These are phyloP conservation scores for Schwanniomyces occidentalis DNA, from an alignment of 805 yeast species.

Conservation along the genomic window DNA sequence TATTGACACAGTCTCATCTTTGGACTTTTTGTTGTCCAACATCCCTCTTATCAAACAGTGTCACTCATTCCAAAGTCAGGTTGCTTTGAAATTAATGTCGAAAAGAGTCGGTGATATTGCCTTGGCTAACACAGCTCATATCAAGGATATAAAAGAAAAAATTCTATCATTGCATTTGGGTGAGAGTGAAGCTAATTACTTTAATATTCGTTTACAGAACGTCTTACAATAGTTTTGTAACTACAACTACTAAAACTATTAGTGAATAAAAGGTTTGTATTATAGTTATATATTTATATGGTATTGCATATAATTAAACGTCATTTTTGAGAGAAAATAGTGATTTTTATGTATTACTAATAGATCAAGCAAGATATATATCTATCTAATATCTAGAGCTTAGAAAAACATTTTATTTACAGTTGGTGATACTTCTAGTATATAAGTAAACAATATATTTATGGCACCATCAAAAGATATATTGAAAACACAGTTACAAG, in stretches of 20 bases:
- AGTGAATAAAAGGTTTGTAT: too few species aligned
- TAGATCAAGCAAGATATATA: too few species aligned
- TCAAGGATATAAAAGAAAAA: conserved; percentile 28
- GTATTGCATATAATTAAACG: too few species aligned
- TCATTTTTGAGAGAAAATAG: too few species aligned
- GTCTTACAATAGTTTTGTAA: too few species aligned
- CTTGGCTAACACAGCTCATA: conserved; percentile 18
- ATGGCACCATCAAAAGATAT: conserved; percentile 27
- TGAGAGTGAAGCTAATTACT: conserved; percentile 44
- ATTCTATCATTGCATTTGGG: conserved; percentile 43
- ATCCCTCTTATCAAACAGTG: conserved; percentile 40
- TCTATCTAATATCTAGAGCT: too few species aligned
- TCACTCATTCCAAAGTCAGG: conserved; percentile 34
- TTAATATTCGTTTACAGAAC: conserved; percentile 15
- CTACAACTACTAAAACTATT: too few species aligned
- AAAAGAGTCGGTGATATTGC: conserved; percentile 46
- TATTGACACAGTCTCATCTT: conserved; percentile 12
- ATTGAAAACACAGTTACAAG: conserved; percentile 29
- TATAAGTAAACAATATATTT: too few species aligned
- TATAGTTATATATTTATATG: too few species aligned
- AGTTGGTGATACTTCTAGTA: too few species aligned
- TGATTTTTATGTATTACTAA: too few species aligned
- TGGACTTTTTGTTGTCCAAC: conserved; percentile 45
- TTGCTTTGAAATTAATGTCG: conserved; percentile 56
- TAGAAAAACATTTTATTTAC: too few species aligned